A percentile compares a stretch with the other conserved stretches of the same genome.
phyloP scores from a whole-genome alignment of 106 monocot species.

The Acorus calamus region DNA sequence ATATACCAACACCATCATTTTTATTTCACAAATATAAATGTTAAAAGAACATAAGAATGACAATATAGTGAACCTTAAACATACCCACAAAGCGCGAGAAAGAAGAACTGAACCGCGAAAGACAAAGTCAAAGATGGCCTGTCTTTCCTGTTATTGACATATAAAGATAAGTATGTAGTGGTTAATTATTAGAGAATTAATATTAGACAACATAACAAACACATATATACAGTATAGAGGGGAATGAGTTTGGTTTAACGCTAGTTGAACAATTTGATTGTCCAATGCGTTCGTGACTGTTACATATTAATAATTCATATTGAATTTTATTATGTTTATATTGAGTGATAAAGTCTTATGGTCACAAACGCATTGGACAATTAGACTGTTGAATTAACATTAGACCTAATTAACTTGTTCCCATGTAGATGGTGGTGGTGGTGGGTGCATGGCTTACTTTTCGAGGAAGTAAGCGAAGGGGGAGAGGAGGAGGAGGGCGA shows the following conservation, averaged over 20 bases:
- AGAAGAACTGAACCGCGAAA: conserved; percentile 54
- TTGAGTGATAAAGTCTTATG: too few species aligned
- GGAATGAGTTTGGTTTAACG: too few species aligned
- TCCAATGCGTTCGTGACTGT: too few species aligned
- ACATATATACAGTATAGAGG: neutral
- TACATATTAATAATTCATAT: too few species aligned
- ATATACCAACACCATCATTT: too few species aligned
- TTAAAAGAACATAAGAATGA: neutral
- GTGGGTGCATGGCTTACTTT: conserved; percentile 34
- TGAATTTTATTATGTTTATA: too few species aligned
- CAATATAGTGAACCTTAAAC: neutral
- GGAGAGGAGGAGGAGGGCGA: conserved; percentile 65
- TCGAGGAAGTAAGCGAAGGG: conserved; percentile 95
- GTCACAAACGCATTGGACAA: too few species aligned
- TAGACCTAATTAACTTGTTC: too few species aligned
- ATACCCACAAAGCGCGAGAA: conserved; percentile 66
- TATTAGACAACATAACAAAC: neutral
- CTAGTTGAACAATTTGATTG: too few species aligned
- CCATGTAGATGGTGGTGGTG: neutral
- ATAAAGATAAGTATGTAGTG: neutral
- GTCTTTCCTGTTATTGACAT: conserved; percentile 43
- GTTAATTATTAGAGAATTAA: neutral
- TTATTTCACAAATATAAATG: neutral
- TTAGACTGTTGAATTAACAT: too few species aligned
- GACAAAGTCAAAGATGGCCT: conserved; percentile 36